Percentiles rank a stretch among this genome's conserved stretches.
phyloP scores from a whole-genome alignment of 2,329 filamentous ascomycete genomes.

The Thermoascus crustaceus region DNA sequence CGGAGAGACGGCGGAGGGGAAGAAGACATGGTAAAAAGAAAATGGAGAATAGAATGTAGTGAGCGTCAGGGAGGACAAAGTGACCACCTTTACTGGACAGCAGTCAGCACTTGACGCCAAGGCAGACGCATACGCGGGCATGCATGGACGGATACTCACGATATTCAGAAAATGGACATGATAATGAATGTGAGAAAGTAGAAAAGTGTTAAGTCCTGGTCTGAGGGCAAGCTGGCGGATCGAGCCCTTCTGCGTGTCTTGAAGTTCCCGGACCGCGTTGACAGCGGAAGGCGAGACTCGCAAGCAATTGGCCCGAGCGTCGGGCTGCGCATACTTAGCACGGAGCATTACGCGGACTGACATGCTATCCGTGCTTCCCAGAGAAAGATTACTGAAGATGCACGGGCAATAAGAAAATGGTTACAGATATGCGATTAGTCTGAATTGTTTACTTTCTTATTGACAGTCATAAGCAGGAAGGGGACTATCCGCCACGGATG shows the following conservation, averaged over 20 bases:
- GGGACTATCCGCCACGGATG: too few relatives aligned
- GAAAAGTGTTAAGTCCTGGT: neutral
- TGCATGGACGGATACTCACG: too few relatives aligned
- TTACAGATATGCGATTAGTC: neutral
- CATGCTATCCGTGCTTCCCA: too few relatives aligned
- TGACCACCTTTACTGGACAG: conserved; percentile 7
- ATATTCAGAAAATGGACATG: conserved; percentile 3
- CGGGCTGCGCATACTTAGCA: too few relatives aligned
- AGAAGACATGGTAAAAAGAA: conserved; percentile 23
- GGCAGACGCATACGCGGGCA: too few relatives aligned
- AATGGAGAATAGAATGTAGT: conserved; percentile 4
- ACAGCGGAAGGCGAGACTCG: neutral
- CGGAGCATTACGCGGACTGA: too few relatives aligned
- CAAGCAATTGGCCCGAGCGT: neutral
- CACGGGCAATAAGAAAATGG: neutral
- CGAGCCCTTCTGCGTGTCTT: neutral
- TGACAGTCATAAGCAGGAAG: too few relatives aligned
- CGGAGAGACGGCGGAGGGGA: conserved; percentile 29
- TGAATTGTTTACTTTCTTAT: neutral
- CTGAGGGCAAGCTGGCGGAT: neutral
- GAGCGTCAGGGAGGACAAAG: conserved; percentile 9
- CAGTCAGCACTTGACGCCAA: neutral
- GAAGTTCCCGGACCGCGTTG: neutral
- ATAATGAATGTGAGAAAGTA: conserved; percentile 1
- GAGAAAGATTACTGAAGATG: too few relatives aligned